These are phyloP conservation scores for Amoebophrya sp. DNA, from an alignment of 169 alveolate genomes.

Conservation along the genomic window DNA sequence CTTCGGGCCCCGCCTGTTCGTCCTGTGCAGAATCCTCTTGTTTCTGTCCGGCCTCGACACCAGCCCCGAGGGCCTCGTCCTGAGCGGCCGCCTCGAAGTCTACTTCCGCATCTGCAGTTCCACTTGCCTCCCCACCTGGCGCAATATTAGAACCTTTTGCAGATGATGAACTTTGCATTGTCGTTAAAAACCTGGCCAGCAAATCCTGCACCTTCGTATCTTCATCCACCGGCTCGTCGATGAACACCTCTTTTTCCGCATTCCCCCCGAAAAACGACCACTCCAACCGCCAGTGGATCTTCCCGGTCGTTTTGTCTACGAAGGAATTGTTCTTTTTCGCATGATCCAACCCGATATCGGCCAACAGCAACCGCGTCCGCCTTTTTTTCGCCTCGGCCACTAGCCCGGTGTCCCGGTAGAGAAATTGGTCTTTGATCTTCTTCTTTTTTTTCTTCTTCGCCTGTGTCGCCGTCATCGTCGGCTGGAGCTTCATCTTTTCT, in stretches of 20 bases:
- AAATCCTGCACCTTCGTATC: neutral
- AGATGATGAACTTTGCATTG: too few species aligned
- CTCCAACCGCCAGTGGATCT: slow-evolving; percentile 3
- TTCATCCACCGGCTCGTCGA: neutral
- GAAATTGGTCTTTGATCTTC: neutral
- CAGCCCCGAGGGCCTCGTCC: neutral
- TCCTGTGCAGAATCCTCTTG: too few species aligned
- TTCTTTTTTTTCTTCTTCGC: neutral
- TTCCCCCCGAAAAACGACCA: neutral
- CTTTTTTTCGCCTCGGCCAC: neutral
- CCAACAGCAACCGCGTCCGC: neutral
- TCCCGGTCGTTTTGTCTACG: neutral
- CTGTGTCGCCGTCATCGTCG: neutral
- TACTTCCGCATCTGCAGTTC: neutral
- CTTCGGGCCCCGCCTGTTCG: too few species aligned
- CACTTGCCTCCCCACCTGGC: neutral
- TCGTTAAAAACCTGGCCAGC: neutral
- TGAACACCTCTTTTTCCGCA: neutral
- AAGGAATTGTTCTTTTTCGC: neutral
- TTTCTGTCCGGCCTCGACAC: too few species aligned
- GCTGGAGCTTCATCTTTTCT: neutral
- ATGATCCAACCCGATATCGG: neutral
- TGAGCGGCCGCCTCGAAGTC: neutral
- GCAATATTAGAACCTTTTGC: too few species aligned
- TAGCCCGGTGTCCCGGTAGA: neutral